These are phyloP conservation scores for Claviceps citrina DNA, from an alignment of 2,329 filamentous ascomycete genomes.

Conservation along the genomic window DNA sequence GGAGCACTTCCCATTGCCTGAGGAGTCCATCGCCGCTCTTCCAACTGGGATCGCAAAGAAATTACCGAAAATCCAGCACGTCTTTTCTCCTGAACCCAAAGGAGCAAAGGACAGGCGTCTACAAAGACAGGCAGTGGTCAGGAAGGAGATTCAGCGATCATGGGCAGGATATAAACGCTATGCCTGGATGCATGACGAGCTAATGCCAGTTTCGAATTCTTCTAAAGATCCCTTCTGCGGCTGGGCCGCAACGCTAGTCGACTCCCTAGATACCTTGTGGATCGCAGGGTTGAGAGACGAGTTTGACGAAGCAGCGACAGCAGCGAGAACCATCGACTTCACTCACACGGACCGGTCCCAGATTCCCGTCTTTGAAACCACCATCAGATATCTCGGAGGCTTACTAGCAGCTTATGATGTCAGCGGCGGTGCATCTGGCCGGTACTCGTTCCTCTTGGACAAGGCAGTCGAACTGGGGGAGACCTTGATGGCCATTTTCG, in stretches of 20 bases:
- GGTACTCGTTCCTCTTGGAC: constrained; percentile 52
- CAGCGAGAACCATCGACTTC: constrained; percentile 65
- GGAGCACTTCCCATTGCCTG: constrained; percentile 64
- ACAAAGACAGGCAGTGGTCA: constrained; percentile 50
- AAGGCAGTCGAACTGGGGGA: constrained; percentile 71
- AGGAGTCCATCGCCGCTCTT: constrained; percentile 55
- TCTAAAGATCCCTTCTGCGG: constrained; percentile 74
- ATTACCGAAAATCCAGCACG: constrained; percentile 57
- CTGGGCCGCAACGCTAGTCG: constrained; percentile 79
- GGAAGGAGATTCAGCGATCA: constrained; percentile 56
- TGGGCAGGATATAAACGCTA: constrained; percentile 70
- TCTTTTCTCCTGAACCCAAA: constrained; percentile 51
- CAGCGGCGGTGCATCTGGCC: constrained; percentile 41
- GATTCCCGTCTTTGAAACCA: constrained; percentile 87
- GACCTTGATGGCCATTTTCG: constrained; percentile 67
- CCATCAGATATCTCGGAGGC: constrained; percentile 80
- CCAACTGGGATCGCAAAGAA: constrained; percentile 54
- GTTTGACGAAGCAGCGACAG: constrained; percentile 61
- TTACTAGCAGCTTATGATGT: constrained; percentile 77
- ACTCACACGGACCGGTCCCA: constrained; percentile 49
- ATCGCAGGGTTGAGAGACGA: constrained; percentile 69
- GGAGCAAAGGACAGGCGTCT: constrained; percentile 46
- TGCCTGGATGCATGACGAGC: constrained; percentile 78
- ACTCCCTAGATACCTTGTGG: constrained; percentile 71
- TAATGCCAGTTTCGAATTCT: constrained; percentile 53